Percentiles rank a stretch among this genome's conserved stretches.
These are phyloP conservation scores for Taiozyma sp. DNA, from an alignment of 1,139 yeast species.

Conservation along the genomic window DNA sequence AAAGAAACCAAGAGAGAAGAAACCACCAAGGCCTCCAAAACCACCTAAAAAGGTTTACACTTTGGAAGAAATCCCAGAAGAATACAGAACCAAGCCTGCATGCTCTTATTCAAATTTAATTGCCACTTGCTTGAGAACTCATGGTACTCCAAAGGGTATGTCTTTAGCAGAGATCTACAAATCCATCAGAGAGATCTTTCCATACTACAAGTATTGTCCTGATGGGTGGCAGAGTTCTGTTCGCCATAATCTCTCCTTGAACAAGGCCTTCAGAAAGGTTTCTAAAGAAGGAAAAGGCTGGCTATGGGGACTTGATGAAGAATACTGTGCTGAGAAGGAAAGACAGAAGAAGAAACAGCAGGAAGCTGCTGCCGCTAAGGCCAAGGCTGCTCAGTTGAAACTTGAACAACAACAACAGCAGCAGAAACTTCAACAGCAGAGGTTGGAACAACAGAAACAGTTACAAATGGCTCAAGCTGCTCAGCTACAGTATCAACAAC, in stretches of 20 bases:
- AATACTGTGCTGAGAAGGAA: slow-evolving; percentile 77
- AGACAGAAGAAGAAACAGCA: slow-evolving; percentile 65
- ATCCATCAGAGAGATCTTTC: slow-evolving; percentile 81
- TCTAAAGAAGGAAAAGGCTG: slow-evolving; percentile 84
- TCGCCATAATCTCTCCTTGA: slow-evolving; percentile 79
- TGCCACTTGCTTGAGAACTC: slow-evolving; percentile 68
- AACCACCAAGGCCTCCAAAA: slow-evolving; percentile 48
- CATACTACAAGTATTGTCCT: slow-evolving; percentile 88
- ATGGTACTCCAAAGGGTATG: slow-evolving; percentile 65
- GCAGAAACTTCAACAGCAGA: slow-evolving; percentile 22
- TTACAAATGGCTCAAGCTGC: slow-evolving; percentile 16
- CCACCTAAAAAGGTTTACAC: slow-evolving; percentile 58
- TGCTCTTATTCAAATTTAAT: slow-evolving; percentile 77
- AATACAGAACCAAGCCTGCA: slow-evolving; percentile 78
- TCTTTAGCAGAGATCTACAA: slow-evolving; percentile 83
- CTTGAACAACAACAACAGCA: slow-evolving; percentile 39
- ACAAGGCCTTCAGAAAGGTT: slow-evolving; percentile 77
- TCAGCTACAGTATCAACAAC: slow-evolving; percentile 13
- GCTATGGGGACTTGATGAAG: slow-evolving; percentile 90
- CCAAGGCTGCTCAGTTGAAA: slow-evolving; percentile 50
- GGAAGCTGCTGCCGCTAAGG: slow-evolving; percentile 54
- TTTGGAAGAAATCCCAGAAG: slow-evolving; percentile 80
- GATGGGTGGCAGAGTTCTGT: slow-evolving; percentile 98
- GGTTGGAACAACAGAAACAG: slow-evolving; percentile 27
- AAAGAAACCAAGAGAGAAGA: slow-evolving; percentile 29